Conservation (phyloP, 371 early-diverging fungal genomes). For the Apophysomyces sp. region DNA sequence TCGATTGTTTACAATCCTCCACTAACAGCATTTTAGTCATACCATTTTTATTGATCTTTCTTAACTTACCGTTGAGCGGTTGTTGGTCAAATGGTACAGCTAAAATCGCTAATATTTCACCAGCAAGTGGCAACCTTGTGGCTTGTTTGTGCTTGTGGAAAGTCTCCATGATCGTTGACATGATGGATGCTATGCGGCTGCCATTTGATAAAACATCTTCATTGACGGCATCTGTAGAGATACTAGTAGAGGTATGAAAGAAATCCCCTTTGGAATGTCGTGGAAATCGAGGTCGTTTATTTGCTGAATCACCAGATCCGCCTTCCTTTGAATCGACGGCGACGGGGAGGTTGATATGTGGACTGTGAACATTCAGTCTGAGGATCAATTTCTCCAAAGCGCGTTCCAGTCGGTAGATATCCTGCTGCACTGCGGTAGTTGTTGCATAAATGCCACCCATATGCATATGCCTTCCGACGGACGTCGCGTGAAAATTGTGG, state of each 20-base stretch:
- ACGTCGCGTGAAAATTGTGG: slow-evolving; percentile 12
- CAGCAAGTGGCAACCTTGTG: slow-evolving; percentile 32
- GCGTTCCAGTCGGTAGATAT: slow-evolving; percentile 43
- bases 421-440: slow-evolving; percentile 46
- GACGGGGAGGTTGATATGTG: slow-evolving; percentile 22
- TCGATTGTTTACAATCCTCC: slow-evolving; percentile 40
- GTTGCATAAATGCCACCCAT: slow-evolving; percentile 36
- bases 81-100: slow-evolving; percentile 32
- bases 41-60: not conserved
- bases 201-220: slow-evolving; percentile 10
- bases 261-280: slow-evolving; percentile 14
- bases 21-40: slow-evolving; percentile 14
- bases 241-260: slow-evolving; percentile 9
- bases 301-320: not conserved
- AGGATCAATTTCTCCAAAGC: slow-evolving; percentile 35
- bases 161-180: slow-evolving; percentile 24
- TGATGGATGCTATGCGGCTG: slow-evolving; percentile 1
- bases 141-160: slow-evolving; percentile 37
- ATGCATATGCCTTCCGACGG: slow-evolving; percentile 10
- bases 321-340: not conserved
- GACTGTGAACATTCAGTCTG: slow-evolving; percentile 12
- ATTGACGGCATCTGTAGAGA: not conserved
- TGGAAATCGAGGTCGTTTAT: slow-evolving; percentile 7
- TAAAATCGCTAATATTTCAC: slow-evolving; percentile 34
- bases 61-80: slow-evolving; percentile 24